Conservation (phyloP, 148 eudicot genomes). For the Amaranthus cruentus region DNA sequence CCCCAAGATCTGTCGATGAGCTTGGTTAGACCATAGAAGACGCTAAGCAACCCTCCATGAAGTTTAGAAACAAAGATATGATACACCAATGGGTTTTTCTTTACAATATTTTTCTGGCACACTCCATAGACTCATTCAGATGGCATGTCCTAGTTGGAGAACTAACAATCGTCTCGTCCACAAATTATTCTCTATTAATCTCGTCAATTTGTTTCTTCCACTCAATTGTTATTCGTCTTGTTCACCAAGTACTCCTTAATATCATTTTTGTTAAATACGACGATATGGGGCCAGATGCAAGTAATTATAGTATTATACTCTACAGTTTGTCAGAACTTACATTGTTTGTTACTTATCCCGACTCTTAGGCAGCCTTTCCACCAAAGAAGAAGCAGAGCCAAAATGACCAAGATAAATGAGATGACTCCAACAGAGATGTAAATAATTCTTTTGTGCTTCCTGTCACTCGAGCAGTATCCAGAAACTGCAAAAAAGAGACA, state of each 20-base stretch:
- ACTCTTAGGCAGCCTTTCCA: conserved; percentile 33
- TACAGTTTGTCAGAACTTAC: neutral
- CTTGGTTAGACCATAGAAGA: neutral
- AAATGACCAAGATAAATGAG: conserved; percentile 22
- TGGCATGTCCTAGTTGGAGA: no score
- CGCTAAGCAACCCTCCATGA: neutral
- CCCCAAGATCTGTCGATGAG: conserved; percentile 36
- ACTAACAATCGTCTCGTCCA: no score
- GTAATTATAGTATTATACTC: no score
- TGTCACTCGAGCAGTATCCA: conserved; percentile 21
- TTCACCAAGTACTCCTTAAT: no score
- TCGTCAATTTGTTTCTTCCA: no score
- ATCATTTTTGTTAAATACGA: no score
- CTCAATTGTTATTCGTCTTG: no score
- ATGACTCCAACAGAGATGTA: conserved; percentile 23
- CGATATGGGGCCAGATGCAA: no score
- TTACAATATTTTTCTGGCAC: no score
- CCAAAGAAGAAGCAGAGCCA: conserved; percentile 29
- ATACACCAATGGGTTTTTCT: no score
- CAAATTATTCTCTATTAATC: no score
- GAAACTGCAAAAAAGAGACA: conserved; percentile 22
- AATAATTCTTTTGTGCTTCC: conserved; percentile 3
- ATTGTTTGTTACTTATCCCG: conserved; percentile 28
- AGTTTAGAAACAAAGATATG: neutral
- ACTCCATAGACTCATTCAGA: no score